Conservation (phyloP, 2,329 filamentous ascomycete species). For the Arthrobotrys musiformis region DNA sequence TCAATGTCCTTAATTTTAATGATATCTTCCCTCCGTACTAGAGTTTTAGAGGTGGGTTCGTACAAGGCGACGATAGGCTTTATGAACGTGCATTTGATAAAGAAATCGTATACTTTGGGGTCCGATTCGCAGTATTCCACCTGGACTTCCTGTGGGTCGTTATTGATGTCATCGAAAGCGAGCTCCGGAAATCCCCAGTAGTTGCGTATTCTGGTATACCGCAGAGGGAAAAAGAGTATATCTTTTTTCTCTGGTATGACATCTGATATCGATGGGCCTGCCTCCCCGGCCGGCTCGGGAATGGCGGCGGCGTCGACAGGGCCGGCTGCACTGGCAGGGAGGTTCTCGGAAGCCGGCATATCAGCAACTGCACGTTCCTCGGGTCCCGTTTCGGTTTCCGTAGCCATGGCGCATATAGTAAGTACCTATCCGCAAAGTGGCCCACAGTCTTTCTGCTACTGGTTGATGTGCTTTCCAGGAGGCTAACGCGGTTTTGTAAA, state of each 20-base stretch:
- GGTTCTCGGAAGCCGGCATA: not conserved
- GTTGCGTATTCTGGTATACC: constrained; percentile 35
- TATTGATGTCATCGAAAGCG: constrained; percentile 16
- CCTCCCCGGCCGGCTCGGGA: no score
- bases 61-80: constrained; percentile 22
- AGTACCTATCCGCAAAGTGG: not conserved
- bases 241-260: constrained; percentile 3
- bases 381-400: not conserved
- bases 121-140: constrained; percentile 31
- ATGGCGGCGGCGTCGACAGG: not conserved
- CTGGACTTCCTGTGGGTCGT: constrained; percentile 12
- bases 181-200: constrained; percentile 35
- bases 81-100: constrained; percentile 30
- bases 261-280: no score
- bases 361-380: not conserved
- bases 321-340: not conserved
- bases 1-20: constrained; percentile 29
- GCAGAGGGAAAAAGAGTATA: constrained; percentile 26
- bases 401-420: not conserved
- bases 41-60: constrained; percentile 3
- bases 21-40: constrained; percentile 19
- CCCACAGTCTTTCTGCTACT: not conserved
- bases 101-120: constrained; percentile 15
- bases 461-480: not conserved
- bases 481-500: not conserved